These are phyloP conservation scores for Auricularia sp. DNA, from an alignment of 768 basidiomycete genomes.

Conservation along the genomic window DNA sequence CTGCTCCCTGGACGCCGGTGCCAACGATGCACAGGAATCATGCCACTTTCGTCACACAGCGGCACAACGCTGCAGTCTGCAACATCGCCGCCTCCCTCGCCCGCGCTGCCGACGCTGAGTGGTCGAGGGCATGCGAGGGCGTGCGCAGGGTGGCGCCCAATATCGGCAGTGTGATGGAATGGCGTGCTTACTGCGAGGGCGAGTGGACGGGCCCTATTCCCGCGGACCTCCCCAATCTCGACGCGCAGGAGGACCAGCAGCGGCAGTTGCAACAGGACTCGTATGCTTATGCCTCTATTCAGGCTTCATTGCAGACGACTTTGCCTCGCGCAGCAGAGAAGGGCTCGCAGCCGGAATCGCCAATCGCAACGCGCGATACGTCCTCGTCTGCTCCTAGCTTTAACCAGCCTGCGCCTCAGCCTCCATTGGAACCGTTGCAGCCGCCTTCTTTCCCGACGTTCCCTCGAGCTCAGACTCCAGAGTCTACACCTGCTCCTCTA, in stretches of 20 bases:
- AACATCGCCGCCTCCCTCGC: conserved; percentile 55
- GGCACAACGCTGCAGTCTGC: conserved; percentile 48
- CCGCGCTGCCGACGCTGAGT: conserved; percentile 71
- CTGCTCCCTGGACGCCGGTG: background rate
- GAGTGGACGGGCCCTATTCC: conserved; percentile 47
- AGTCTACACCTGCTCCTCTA: background rate
- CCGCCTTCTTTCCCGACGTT: background rate
- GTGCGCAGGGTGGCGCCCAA: conserved; percentile 56
- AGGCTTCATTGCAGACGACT: background rate
- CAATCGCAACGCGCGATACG: background rate
- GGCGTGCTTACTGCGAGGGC: conserved; percentile 66
- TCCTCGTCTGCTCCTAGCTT: background rate
- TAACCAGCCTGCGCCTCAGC: background rate
- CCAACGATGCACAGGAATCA: conserved; percentile 46
- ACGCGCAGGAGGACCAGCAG: background rate
- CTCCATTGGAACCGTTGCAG: background rate
- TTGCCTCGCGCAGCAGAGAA: background rate
- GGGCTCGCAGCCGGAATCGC: background rate
- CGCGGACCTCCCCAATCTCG: conserved; percentile 19
- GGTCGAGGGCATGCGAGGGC: conserved; percentile 62
- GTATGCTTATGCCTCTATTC: background rate
- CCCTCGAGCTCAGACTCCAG: background rate
- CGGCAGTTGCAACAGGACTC: background rate
- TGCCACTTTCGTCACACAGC: conserved; percentile 48
- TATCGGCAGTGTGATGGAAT: conserved; percentile 64